Percentiles rank a stretch among this genome's conserved stretches.
Evolutionary conservation across 2,329 filamentous ascomycete species (phyloP).

Genomic region (Phaeosphaeria sp.): DNA sequence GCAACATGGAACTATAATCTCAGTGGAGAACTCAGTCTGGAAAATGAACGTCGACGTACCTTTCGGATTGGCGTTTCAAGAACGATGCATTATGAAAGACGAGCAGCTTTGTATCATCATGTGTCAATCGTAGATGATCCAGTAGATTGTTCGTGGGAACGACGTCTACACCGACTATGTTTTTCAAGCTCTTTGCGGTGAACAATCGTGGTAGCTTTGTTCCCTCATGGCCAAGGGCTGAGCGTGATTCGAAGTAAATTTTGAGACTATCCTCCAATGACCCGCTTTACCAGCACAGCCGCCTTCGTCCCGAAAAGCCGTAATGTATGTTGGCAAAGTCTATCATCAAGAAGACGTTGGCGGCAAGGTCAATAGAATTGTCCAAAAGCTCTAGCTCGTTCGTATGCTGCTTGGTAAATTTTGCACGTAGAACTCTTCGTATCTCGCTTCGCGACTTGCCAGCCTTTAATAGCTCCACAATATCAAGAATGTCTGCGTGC

Average conservation of each 20-base stretch:
- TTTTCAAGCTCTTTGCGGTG: slow-evolving; percentile 21
- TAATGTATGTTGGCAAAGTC: slow-evolving; percentile 13
- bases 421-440: slow-evolving; percentile 1
- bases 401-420: slow-evolving; percentile 7
- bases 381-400: slow-evolving; percentile 17
- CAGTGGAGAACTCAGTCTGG: neutral
- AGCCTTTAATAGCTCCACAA: slow-evolving; percentile 11
- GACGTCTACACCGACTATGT: slow-evolving; percentile 49
- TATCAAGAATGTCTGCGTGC: slow-evolving; percentile 26
- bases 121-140: slow-evolving; percentile 48
- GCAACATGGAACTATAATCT: slow-evolving; percentile 32
- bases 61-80: slow-evolving; percentile 28
- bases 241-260: neutral
- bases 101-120: slow-evolving; percentile 48
- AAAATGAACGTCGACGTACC: neutral
- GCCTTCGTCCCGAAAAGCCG: slow-evolving; percentile 11
- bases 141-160: slow-evolving; percentile 51
- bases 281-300: slow-evolving; percentile 10
- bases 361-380: slow-evolving; percentile 22
- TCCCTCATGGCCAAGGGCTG: slow-evolving; percentile 5
- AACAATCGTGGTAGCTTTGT: slow-evolving; percentile 20
- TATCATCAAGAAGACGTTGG: slow-evolving; percentile 20
- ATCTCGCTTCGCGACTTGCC: slow-evolving; percentile 8
- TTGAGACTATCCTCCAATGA: slow-evolving; percentile 6
- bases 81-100: slow-evolving; percentile 54